Conservation (phyloP, 305 asterid genomes). For the Fraxinus angustifolia region DNA sequence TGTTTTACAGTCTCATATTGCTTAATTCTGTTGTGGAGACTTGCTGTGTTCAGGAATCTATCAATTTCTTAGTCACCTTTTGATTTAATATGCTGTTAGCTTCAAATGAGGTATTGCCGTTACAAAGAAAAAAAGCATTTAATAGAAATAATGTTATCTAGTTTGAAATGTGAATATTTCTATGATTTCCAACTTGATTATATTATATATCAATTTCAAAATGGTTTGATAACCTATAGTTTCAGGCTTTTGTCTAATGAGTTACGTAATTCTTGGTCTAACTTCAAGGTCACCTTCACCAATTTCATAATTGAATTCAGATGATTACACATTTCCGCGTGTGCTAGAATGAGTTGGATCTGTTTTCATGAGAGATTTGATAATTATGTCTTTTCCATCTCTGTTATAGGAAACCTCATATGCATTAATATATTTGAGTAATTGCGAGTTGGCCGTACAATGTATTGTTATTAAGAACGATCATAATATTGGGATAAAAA, state of each 20-base stretch:
- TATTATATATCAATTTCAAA: not conserved
- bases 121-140: not conserved
- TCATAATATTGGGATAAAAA: not conserved
- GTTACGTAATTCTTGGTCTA: constrained; percentile 6
- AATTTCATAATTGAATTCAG: not conserved
- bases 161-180: not conserved
- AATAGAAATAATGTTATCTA: not conserved
- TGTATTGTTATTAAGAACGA: not conserved
- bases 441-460: not conserved
- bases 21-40: no score
- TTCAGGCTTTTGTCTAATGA: not conserved
- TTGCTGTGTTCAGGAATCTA: no score
- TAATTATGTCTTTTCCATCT: not conserved
- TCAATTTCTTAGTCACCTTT: no score
- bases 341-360: not conserved
- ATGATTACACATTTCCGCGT: not conserved
- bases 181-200: not conserved
- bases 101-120: not conserved
- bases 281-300: not conserved
- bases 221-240: not conserved
- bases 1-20: no score
- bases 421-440: not conserved
- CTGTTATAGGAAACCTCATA: not conserved
- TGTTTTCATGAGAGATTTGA: not conserved
- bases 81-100: not conserved